These are phyloP conservation scores for Lactarius hatsudake DNA, from an alignment of 768 basidiomycete genomes.

Conservation along the genomic window DNA sequence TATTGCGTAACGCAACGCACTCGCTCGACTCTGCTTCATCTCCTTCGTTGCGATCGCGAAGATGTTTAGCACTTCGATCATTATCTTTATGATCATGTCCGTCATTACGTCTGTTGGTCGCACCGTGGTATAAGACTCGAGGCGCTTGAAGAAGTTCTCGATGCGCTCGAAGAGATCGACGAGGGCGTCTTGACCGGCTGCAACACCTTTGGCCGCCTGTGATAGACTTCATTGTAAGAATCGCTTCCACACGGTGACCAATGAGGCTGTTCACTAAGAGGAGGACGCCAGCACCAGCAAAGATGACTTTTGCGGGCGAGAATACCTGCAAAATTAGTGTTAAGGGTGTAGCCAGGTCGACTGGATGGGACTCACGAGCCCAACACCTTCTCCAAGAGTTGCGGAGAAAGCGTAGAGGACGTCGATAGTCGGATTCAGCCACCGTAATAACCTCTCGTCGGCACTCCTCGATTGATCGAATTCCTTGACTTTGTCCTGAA, in stretches of 20 bases:
- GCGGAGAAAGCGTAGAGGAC: no score
- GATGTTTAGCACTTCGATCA: no score
- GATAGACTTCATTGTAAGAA: background rate
- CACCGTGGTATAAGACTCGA: background rate
- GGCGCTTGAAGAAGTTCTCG: background rate
- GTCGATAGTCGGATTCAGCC: background rate
- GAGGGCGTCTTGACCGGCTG: background rate
- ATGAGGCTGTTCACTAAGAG: background rate
- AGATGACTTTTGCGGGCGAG: no score
- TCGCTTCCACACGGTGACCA: no score
- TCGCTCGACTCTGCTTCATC: no score
- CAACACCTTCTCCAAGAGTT: no score
- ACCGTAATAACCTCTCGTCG: background rate
- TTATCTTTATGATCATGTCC: background rate
- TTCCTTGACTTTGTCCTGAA: background rate
- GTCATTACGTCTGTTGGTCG: background rate
- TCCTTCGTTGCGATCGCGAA: no score
- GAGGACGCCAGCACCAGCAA: background rate
- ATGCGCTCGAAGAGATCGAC: background rate
- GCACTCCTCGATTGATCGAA: background rate
- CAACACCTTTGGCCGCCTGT: background rate
- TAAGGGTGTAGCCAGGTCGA: no score
- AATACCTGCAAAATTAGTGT: no score
- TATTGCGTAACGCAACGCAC: no score
- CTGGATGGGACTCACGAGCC: no score